These are phyloP conservation scores for Crithidia fasciculata DNA, from an alignment of 208 protist species.

Conservation along the genomic window DNA sequence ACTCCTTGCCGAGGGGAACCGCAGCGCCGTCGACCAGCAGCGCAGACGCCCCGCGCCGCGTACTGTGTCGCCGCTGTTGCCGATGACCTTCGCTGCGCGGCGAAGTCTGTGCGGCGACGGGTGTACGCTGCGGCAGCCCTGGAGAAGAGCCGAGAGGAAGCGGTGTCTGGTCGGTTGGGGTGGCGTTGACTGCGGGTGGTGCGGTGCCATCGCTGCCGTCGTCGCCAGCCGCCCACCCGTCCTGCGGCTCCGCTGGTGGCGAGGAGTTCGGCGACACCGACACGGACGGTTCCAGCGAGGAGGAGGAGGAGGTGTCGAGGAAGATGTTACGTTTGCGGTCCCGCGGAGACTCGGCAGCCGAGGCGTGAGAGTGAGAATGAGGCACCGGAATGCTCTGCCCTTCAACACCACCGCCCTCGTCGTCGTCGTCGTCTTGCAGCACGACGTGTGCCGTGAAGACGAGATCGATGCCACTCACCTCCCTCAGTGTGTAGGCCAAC, in stretches of 20 bases:
- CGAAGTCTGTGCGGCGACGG: not conserved
- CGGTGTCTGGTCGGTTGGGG: no score
- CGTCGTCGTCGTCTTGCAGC: conserved; percentile 25
- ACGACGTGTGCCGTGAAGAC: conserved; percentile 18
- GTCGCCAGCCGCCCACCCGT: not conserved
- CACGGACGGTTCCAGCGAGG: not conserved
- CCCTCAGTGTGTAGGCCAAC: conserved; percentile 23
- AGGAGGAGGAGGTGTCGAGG: conserved; percentile 29
- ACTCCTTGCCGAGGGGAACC: conserved; percentile 29
- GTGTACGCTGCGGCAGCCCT: not conserved
- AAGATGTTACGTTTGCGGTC: conserved; percentile 24
- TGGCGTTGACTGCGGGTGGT: no score
- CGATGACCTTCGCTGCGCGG: not conserved
- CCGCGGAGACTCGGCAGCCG: not conserved
- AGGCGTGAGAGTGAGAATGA: no score
- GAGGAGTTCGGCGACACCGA: not conserved
- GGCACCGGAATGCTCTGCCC: not conserved
- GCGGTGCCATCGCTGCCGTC: not conserved
- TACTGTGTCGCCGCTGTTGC: not conserved
- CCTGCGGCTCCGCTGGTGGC: not conserved
- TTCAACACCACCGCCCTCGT: conserved; percentile 11
- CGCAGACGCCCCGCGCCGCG: not conserved
- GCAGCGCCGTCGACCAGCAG: not conserved
- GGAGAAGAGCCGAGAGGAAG: not conserved
- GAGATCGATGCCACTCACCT: conserved; percentile 20